phyloP scores from a whole-genome alignment of 2,329 filamentous ascomycete species.

The Scorias spongiosa region DNA sequence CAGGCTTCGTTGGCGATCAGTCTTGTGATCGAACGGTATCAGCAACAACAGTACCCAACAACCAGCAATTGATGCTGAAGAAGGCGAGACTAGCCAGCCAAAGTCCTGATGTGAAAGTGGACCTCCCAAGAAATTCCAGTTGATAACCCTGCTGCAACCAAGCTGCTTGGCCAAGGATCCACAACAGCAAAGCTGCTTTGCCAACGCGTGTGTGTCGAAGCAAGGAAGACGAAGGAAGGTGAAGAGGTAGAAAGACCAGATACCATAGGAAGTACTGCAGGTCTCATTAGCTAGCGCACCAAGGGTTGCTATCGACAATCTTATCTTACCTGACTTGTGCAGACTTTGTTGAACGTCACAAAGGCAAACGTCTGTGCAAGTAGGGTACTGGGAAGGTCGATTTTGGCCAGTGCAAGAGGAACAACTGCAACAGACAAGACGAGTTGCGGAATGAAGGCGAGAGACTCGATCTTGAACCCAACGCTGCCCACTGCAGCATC shows the following conservation, averaged over 20 bases:
- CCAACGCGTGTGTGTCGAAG: constrained; percentile 47
- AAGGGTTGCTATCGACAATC: neutral
- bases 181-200: constrained; percentile 48
- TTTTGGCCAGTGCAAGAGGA: constrained; percentile 62
- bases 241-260: constrained; percentile 80
- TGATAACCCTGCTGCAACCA: constrained; percentile 38
- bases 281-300: constrained; percentile 3
- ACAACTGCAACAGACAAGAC: constrained; percentile 64
- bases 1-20: neutral
- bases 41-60: constrained; percentile 61
- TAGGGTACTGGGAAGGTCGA: constrained; percentile 69
- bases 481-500: constrained; percentile 45
- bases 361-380: constrained; percentile 94
- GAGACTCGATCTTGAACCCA: constrained; percentile 48
- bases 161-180: constrained; percentile 53
- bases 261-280: constrained; percentile 95
- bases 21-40: constrained; percentile 36
- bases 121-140: constrained; percentile 48
- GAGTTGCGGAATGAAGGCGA: constrained; percentile 82
- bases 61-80: constrained; percentile 76
- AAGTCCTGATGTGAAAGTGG: constrained; percentile 73
- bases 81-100: constrained; percentile 64
- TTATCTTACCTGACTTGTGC: constrained; percentile 72
- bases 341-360: constrained; percentile 96
- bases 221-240: constrained; percentile 67